These are phyloP conservation scores for Antitrichia curtipendula DNA, from an alignment of 225 moss, liverwort and hornwort genomes.

Conservation along the genomic window DNA sequence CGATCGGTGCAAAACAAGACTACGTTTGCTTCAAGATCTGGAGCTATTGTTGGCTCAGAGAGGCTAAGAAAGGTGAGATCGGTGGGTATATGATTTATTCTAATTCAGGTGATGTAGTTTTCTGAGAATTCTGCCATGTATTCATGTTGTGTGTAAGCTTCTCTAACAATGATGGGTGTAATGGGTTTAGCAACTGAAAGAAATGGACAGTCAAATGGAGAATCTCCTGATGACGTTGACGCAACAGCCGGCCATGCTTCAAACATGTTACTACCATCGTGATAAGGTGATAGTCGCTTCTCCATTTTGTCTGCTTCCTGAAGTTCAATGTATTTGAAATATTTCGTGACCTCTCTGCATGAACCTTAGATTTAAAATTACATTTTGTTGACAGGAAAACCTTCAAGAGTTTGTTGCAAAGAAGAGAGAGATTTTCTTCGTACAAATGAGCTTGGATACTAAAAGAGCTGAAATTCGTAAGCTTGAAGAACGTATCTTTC, in stretches of 20 bases:
- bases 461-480: background rate
- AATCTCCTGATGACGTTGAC: background rate
- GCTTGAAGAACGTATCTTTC: background rate
- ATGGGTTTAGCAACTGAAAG: background rate
- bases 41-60: background rate
- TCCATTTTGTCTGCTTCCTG: background rate
- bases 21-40: background rate
- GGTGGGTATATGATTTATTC: background rate
- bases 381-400: background rate
- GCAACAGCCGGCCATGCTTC: background rate
- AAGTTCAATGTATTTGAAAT: background rate
- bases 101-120: background rate
- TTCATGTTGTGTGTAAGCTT: background rate
- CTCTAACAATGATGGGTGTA: background rate
- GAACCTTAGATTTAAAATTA: background rate
- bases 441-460: background rate
- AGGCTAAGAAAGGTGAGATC: background rate
- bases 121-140: background rate
- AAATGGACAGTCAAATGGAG: background rate
- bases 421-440: background rate
- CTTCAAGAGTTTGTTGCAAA: background rate
- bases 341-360: background rate
- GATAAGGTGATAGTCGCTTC: background rate
- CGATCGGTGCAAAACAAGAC: background rate
- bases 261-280: background rate